These are phyloP conservation scores for Manihot esculenta DNA, from an alignment of 441 rosid genomes.

Conservation along the genomic window DNA sequence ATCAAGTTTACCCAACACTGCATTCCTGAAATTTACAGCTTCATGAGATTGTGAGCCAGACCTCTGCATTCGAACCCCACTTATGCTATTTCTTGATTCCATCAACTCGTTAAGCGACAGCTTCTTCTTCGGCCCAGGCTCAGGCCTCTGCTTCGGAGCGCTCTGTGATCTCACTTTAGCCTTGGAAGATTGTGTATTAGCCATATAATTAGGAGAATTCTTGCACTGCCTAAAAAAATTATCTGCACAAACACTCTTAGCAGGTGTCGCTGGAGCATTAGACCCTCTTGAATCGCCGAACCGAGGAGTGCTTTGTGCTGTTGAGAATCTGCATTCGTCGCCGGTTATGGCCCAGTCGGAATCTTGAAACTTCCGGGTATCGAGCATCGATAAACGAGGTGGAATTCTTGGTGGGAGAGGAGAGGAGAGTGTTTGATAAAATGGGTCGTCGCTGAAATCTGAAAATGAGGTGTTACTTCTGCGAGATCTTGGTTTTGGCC, in stretches of 20 bases:
- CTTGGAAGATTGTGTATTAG: constrained; percentile 69
- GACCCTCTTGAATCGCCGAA: constrained; percentile 24
- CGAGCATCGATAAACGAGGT: constrained; percentile 33
- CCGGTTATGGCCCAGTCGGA: constrained; percentile 56
- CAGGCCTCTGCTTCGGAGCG: constrained; percentile 85
- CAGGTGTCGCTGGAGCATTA: constrained; percentile 55
- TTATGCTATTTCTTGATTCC: constrained; percentile 59
- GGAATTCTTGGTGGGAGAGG: constrained; percentile 34
- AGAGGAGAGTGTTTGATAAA: constrained; percentile 34
- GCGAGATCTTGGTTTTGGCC: constrained; percentile 59
- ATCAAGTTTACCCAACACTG: constrained; percentile 64
- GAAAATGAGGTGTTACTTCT: constrained; percentile 40
- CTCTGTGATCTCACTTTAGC: constrained; percentile 78
- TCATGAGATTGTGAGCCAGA: constrained; percentile 63
- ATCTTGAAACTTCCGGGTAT: constrained; percentile 30
- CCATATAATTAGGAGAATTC: constrained; percentile 68
- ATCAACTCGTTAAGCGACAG: constrained; percentile 47
- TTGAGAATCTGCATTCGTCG: constrained; percentile 52
- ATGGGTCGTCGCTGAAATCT: constrained; percentile 39
- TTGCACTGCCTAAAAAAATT: constrained; percentile 35
- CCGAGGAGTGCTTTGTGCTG: constrained; percentile 80
- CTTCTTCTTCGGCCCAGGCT: constrained; percentile 42
- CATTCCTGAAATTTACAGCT: constrained; percentile 53
- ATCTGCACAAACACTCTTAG: constrained; percentile 61
- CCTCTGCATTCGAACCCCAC: constrained; percentile 62